Percentiles rank a stretch among this genome's conserved stretches.
Evolutionary conservation across 1,284 basidiomycete species (phyloP).

Genomic region (Ustilago crameri): DNA sequence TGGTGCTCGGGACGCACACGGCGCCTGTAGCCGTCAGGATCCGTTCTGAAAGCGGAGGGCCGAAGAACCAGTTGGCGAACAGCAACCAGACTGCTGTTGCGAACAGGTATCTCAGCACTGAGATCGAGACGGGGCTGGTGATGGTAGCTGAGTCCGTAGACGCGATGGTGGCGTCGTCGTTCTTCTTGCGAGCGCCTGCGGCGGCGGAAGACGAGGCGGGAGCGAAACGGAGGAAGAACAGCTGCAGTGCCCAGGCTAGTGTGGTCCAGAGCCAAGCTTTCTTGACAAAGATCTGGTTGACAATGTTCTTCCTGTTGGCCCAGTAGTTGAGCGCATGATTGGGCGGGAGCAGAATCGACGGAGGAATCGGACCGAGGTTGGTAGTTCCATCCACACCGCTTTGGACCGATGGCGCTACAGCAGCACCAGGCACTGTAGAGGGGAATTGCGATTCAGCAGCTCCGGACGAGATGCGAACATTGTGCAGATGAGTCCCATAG

Average conservation of each 20-base stretch:
- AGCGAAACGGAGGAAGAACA: conserved; percentile 32
- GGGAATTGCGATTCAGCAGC: conserved; percentile 48
- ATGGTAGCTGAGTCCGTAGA: conserved; percentile 21
- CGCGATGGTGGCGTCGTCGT: conserved; percentile 3
- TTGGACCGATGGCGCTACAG: conserved; percentile 16
- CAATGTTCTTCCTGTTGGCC: conserved; percentile 81
- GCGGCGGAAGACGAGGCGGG: conserved; percentile 2
- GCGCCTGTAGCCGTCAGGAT: conserved; percentile 81
- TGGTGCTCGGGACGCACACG: conserved; percentile 74
- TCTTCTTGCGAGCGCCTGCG: conserved; percentile 10
- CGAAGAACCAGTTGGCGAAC: conserved; percentile 87
- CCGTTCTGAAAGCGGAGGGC: conserved; percentile 82
- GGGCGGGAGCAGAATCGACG: conserved; percentile 73
- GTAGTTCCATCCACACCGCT: conserved; percentile 70
- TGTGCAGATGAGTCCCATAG: conserved; percentile 70
- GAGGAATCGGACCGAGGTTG: conserved; percentile 72
- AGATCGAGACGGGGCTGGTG: conserved; percentile 30
- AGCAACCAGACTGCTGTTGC: conserved; percentile 31
- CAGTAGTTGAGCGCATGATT: conserved; percentile 43
- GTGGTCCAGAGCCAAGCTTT: conserved; percentile 88
- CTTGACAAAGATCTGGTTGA: conserved; percentile 91
- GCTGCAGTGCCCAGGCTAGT: conserved; percentile 37
- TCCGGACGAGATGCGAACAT: conserved; percentile 60
- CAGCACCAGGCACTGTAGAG: conserved; percentile 30
- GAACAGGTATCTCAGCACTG: conserved; percentile 41